Percentiles rank a stretch among this genome's conserved stretches.
phyloP scores from a whole-genome alignment of 2,329 filamentous ascomycete genomes.

The Fusarium siculi region DNA sequence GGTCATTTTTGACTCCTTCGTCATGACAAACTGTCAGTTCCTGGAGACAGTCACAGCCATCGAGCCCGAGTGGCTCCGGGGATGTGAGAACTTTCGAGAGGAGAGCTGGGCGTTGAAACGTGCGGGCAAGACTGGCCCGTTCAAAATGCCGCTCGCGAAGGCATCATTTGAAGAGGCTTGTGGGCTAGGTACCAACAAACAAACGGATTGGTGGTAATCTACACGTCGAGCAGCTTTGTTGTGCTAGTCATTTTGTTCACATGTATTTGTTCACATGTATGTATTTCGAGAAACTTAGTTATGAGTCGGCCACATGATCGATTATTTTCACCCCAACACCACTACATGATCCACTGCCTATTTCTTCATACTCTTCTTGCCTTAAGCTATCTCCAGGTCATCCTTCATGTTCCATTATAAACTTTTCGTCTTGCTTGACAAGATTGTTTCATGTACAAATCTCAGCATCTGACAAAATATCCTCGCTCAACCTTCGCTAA shows the following conservation, averaged over 20 bases:
- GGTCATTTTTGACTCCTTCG: conserved; percentile 74
- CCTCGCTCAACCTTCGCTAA: neutral
- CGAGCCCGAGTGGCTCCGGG: neutral
- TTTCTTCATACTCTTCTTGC: neutral
- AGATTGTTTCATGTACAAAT: neutral
- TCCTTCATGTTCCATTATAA: neutral
- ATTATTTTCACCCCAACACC: neutral
- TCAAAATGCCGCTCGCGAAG: neutral
- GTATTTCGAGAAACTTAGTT: neutral
- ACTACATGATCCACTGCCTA: neutral
- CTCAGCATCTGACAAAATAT: neutral
- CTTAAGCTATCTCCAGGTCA: too few relatives aligned
- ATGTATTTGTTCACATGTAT: neutral
- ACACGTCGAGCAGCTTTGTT: neutral
- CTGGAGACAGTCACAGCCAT: neutral
- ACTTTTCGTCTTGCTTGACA: neutral
- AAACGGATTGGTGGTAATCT: neutral
- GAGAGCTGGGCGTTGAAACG: neutral
- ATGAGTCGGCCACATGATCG: neutral
- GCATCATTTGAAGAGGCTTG: neutral
- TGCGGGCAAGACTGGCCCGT: neutral
- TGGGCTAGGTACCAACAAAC: neutral
- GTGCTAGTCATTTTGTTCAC: neutral
- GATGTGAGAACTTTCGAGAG: neutral
- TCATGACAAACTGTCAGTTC: neutral